A percentile compares a stretch with the other conserved stretches of the same genome.
phyloP scores from a whole-genome alignment of 345 rosid genomes.

The Brassica carinata region DNA sequence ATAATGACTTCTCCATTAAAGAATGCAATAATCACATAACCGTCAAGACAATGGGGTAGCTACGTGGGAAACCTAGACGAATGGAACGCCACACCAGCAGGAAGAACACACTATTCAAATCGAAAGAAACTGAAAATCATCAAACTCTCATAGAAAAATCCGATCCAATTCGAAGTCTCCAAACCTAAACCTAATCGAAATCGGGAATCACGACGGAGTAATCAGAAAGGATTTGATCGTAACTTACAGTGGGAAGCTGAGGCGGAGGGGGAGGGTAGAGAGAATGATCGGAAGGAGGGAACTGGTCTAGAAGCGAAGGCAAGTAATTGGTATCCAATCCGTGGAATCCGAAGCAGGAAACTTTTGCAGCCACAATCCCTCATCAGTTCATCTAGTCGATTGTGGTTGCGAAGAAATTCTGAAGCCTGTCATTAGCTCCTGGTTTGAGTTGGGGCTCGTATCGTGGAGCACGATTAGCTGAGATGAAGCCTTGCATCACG shows the following conservation, averaged over 20 bases:
- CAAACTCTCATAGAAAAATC: not conserved
- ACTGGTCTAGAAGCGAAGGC: constrained; percentile 85
- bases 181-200: not conserved
- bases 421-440: not conserved
- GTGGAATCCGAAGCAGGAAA: constrained; percentile 59
- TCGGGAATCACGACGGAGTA: no score
- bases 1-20: not conserved
- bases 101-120: constrained; percentile 76
- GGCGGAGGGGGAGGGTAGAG: constrained; percentile 86
- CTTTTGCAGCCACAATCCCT: not conserved
- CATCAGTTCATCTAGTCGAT: not conserved
- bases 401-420: not conserved
- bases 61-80: constrained; percentile 81
- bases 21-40: constrained; percentile 43
- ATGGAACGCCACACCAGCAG: constrained; percentile 83
- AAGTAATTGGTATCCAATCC: constrained; percentile 63
- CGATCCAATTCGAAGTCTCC: constrained; percentile 10
- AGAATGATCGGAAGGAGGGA: constrained; percentile 72
- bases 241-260: constrained; percentile 83
- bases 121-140: not conserved
- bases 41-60: constrained; percentile 94
- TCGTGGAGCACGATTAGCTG: not conserved
- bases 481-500: not conserved
- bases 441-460: not conserved
- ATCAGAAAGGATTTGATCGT: not conserved